Base-by-base conservation (phyloP, 2,329 filamentous ascomycete genomes). In the Huntiella abstrusa region DNA sequence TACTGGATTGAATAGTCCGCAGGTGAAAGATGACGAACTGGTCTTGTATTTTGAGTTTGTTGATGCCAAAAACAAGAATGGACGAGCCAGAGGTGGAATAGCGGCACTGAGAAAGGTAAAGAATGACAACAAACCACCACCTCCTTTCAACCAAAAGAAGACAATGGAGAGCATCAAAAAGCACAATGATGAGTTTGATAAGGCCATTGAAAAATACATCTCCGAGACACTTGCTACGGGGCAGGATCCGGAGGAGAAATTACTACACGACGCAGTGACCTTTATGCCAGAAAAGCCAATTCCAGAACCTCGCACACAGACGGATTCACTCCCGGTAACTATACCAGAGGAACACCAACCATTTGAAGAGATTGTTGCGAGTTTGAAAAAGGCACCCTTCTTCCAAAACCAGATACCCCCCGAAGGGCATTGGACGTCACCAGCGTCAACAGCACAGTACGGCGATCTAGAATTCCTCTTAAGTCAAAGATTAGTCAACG, bases 341-440 rank as follows among this genome's bases (percentile, higher is more conserved):
- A 93, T 96, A 43, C 88, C 88, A 0, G 75, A 70, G 41, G 82
- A 93, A 52, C 73, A 91, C 39, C 81, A 84, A 56, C 68, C 73
- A 2, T 83, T 98, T 28, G 70, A 83, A 0, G 82, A 93, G 44
- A 96, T 98, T 33, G 69, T 98, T 2, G 68, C 76, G 28, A 84
- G 95, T 56, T 75, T 98, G 33, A 85, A 84, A 55, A 71, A 75
- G 6, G 73, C 81, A 54, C 70, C 87, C 17, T 93, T 87, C 83
- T 98, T 98, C 56, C 82, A 77, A 4, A 80, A 79, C 0, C 91
- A 98, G 61, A 86, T 98, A 52, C 87, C 96, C 1, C 85, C 87
- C 0, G 83, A 93, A 53, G 91, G 91, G 0, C 86, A 95, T 63
- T 75, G 87, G 33, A 83, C 93, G 0, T 92, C 95, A 55, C 85